These are phyloP conservation scores for Hordeum vulgare DNA, from an alignment of 176 grass and related monocot species.

Conservation along the genomic window DNA sequence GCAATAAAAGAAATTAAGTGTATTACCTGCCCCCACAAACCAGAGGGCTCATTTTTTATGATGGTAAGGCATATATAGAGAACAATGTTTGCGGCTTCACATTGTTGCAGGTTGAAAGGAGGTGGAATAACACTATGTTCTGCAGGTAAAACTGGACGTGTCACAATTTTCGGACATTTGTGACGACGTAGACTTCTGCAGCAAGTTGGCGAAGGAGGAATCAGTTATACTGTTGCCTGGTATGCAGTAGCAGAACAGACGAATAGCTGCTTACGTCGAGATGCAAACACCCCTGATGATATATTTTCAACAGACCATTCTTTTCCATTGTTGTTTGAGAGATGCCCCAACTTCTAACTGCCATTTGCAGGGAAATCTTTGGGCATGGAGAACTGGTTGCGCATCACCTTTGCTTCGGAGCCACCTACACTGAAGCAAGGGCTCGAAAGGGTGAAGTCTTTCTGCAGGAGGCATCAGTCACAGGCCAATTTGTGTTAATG, in stretches of 20 bases:
- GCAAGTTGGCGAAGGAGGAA: slow-evolving; percentile 45
- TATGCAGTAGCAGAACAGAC: background rate
- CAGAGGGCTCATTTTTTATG: slow-evolving; percentile 70
- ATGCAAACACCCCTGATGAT: background rate
- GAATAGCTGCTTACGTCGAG: background rate
- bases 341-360: background rate
- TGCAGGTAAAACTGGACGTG: slow-evolving; percentile 44
- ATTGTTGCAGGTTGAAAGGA: background rate
- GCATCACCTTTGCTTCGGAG: slow-evolving; percentile 36
- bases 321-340: background rate
- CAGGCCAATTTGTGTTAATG: background rate
- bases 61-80: slow-evolving; percentile 41
- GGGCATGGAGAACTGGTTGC: slow-evolving; percentile 38
- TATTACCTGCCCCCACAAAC: slow-evolving; percentile 59
- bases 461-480: slow-evolving; percentile 33
- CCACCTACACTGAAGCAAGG: slow-evolving; percentile 32
- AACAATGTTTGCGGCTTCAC: background rate
- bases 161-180: slow-evolving; percentile 25
- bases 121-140: background rate
- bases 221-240: slow-evolving; percentile 46
- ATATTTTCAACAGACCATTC: background rate
- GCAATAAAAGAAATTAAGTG: slow-evolving; percentile 54
- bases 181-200: slow-evolving; percentile 49
- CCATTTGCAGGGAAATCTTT: slow-evolving; percentile 24
- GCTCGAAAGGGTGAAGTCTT: slow-evolving; percentile 35